Evolutionary conservation across 1,284 basidiomycete genomes (phyloP).

Genomic region (Microbotryomycetes sp.): DNA sequence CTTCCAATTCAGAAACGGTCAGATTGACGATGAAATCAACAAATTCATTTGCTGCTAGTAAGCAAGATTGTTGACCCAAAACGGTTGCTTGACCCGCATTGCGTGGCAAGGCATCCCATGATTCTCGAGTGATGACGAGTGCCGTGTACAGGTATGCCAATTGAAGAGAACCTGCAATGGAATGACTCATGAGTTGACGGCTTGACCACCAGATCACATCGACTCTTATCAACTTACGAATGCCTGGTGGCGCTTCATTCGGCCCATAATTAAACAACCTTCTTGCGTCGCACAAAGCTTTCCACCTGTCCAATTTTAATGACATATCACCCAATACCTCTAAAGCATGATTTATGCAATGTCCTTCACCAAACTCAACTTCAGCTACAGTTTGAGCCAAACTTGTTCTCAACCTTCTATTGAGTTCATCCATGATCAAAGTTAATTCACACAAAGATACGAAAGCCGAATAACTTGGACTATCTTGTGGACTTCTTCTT

Average conservation of each 20-base stretch:
- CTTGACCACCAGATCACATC: no score
- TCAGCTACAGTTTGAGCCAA: neutral
- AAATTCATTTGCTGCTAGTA: conserved; percentile 5
- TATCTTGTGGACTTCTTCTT: neutral
- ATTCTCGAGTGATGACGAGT: neutral
- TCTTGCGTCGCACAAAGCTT: conserved; percentile 3
- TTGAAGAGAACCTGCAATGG: conserved; percentile 2
- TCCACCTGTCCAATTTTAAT: conserved; percentile 15
- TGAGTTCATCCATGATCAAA: conserved; percentile 2
- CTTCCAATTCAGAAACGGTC: conserved; percentile 1
- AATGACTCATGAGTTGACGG: neutral
- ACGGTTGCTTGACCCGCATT: neutral
- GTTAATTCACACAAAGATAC: conserved; percentile 13
- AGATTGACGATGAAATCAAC: conserved; percentile 16
- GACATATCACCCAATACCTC: conserved; percentile 3
- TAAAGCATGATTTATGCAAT: neutral
- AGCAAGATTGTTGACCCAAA: neutral
- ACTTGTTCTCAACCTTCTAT: neutral
- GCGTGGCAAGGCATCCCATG: neutral
- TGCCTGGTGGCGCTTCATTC: neutral
- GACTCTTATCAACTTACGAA: neutral
- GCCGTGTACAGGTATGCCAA: conserved; percentile 8
- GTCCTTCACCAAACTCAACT: neutral
- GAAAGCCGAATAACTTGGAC: conserved; percentile 17
- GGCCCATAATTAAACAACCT: conserved; percentile 5